Base-by-base conservation (phyloP, 306 rosid species). In the Lathyrus tuberosus region DNA sequence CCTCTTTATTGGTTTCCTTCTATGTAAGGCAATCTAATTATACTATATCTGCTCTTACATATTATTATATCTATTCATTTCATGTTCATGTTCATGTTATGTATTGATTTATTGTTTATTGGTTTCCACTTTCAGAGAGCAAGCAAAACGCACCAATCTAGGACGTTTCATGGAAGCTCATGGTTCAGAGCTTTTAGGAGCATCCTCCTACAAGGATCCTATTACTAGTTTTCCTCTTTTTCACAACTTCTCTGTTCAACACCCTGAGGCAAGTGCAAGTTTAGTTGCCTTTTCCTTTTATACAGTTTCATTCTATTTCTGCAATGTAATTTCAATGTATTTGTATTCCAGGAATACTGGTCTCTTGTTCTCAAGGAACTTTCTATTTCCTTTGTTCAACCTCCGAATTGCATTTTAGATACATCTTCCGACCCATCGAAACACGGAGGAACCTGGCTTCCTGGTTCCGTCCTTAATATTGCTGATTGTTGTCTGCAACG, bases 1-100 rank as follows among this genome's bases (percentile, higher is more conserved):
- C 95, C 96, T 16, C 88, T 54, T 16, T 87, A 90, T 56, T 91
- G 92, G 88, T 88, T 88, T 76, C 97, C 98, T 80, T 87, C 92
- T 43, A 65, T 75, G 97, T 94, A 83, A 60, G 75, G 65, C 7
- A 7, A 14, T 52, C 9, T 14, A 0, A 8, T 40, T 20, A 17
- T 7, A 35, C 40, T 7, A 6, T 35, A 35, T 35, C 40, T 35
- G 2, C 40, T 35, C 10, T 35, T 35, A 35, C 40, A 35, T 20
- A 0, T 16, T 5, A 17, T 10, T 30, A 58, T 10, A 3, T 17
- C 12, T 5, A 5, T 16, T 16, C 9, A 8, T 26, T 48, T 48
- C 54, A 31, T 20, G 0, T 69, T 53, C 53, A 22, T 54, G n/a
- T n/a, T n/a, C n/a, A n/a, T n/a, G n/a, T n/a, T n/a, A n/a, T n/a